Evolutionary conservation across 352 stramenopile species (phyloP), one percentile per base, ranked within the genome.

Genomic region (Elongisporangium prolatum): DNA sequence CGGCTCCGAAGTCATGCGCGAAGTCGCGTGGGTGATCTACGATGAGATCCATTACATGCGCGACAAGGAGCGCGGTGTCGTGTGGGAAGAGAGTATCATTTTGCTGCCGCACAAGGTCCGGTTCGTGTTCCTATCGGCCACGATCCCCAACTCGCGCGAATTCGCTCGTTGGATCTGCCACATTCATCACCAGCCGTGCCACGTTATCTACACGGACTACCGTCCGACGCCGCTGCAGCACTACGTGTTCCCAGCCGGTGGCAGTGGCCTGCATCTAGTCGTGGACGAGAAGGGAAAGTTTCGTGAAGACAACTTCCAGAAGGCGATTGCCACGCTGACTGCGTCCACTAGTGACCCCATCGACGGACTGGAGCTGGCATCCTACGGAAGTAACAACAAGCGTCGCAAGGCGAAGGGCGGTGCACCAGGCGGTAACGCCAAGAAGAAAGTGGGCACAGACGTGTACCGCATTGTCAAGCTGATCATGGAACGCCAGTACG

Each of bases 181-280:
- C 72, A 99, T 99, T 67, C 96, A 99, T 75, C 96, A 99, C 72
- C 97, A 99, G 75, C 95, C 97, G 34, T 99, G 96, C 80, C 97
- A 99, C 80, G 98, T 99, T n/a, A 96, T 99, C n/a, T 99, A 99
- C 82, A 99, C 98, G 47, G 97, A 99, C 72, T 99, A 99, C 84
- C 94, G 97, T 67, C 98, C 98, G 2, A 97, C 95, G 28, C 98
- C 98, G 5, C 69, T 99, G 60, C 97, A 99, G 83, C 98, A 99
- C 81, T 99, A 99, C 66, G 81, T 99, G 49, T 99, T 99, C 71
- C 95, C 96, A n/a, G 80, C 90, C 9, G 96, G 95, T 48, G 97
- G 96, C 24, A 97, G 96, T 51, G 97, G 97, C 0, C 77, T 99
- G 44, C 96, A 99, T 71, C 72, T 99, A n/a, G 97, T 99, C 8